phyloP scores from a whole-genome alignment of 2,329 filamentous ascomycete species.

The Talaromyces sp. region DNA sequence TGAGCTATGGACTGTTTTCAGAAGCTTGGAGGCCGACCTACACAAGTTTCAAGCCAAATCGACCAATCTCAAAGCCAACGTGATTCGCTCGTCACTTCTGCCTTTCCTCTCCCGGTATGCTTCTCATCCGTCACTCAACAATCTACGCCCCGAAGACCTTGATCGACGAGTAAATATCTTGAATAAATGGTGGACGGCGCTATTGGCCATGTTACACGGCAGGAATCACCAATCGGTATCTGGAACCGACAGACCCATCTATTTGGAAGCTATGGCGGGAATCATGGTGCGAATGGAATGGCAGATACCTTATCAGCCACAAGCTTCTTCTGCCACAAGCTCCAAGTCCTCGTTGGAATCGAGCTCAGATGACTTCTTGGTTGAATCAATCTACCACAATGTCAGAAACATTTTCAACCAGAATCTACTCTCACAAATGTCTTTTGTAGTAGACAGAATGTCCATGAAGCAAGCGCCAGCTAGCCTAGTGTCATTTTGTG shows the following conservation, averaged over 20 bases:
- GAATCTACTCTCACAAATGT: constrained; percentile 77
- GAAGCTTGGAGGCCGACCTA: constrained; percentile 62
- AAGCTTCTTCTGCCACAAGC: constrained; percentile 47
- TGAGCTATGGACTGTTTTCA: constrained; percentile 64
- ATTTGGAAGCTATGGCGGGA: constrained; percentile 71
- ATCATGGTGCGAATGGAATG: constrained; percentile 89
- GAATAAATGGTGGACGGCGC: constrained; percentile 83
- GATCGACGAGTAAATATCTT: constrained; percentile 74
- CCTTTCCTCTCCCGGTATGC: constrained; percentile 71
- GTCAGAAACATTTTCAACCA: constrained; percentile 80
- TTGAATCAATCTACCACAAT: constrained; percentile 78
- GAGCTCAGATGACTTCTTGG: constrained; percentile 60
- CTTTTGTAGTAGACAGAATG: constrained; percentile 84
- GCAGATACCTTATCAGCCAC: constrained; percentile 52
- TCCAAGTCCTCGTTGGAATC: constrained; percentile 56
- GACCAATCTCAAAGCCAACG: constrained; percentile 66
- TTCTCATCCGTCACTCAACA: constrained; percentile 60
- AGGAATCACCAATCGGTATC: constrained; percentile 70
- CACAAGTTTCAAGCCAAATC: constrained; percentile 72
- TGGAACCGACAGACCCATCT: constrained; percentile 73
- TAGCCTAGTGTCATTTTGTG: constrained; percentile 76
- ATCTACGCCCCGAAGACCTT: constrained; percentile 70
- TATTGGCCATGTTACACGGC: constrained; percentile 76
- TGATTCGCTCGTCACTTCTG: constrained; percentile 66
- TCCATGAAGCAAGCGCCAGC: constrained; percentile 67